Evolutionary conservation across 202 grass and related monocot genomes (phyloP).

Genomic region (Cymbopogon flexuosus): DNA sequence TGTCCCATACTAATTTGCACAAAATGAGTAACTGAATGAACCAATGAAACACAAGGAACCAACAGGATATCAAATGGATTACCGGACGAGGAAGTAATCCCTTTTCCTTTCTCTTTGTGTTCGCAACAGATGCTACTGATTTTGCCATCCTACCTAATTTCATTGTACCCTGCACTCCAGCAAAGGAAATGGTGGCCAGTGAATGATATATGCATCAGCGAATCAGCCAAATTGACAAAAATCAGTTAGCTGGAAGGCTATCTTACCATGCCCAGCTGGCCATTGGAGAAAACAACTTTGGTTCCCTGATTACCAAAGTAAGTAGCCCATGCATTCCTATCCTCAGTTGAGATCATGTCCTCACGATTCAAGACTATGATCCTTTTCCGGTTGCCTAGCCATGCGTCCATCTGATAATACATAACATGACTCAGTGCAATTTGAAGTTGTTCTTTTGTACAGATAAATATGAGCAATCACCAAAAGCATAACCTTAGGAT

Average conservation of each 20-base stretch:
- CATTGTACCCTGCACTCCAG: constrained; percentile 71
- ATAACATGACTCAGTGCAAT: constrained; percentile 1
- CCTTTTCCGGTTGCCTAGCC: constrained; percentile 77
- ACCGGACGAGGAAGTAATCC: constrained; percentile 91
- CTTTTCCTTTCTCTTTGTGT: constrained; percentile 83
- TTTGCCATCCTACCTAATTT: constrained; percentile 90
- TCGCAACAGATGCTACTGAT: constrained; percentile 69
- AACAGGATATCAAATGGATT: constrained; percentile 39
- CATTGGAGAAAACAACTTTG: constrained; percentile 82
- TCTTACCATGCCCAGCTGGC: constrained; percentile 87
- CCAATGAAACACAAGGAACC: neutral
- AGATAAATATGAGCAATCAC: constrained; percentile 7
- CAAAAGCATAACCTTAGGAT: constrained; percentile 67
- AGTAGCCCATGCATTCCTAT: constrained; percentile 85
- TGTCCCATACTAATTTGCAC: neutral
- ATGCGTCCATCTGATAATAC: constrained; percentile 75
- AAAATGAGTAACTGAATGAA: constrained; percentile 10
- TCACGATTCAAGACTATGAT: constrained; percentile 95
- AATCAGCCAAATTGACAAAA: neutral
- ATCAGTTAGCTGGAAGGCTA: constrained; percentile 2
- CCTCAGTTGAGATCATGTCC: constrained; percentile 83
- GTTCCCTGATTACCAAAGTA: constrained; percentile 80
- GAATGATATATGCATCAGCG: neutral
- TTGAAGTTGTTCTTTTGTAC: neutral
- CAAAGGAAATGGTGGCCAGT: constrained; percentile 12